Evolutionary conservation across 2,329 filamentous ascomycete species (phyloP), one percentile per base, ranked within the genome.

Genomic region (Pestalotiopsis sp.): DNA sequence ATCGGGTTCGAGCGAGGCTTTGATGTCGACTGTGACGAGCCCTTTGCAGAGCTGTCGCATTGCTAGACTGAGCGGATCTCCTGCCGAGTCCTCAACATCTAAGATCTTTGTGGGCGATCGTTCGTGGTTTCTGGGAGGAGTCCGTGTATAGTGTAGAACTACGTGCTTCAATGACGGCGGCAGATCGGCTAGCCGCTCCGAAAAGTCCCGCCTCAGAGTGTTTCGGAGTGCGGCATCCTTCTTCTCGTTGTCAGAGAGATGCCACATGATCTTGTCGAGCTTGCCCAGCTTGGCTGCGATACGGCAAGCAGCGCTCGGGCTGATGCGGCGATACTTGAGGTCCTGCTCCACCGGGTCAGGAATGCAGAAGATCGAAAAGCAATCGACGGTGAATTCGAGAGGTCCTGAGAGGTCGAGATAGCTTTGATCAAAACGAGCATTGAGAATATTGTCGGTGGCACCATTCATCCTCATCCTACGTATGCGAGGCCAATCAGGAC

Each of bases 181-280:
- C 38, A 64, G 39, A 64, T 23, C 36, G 36, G 36, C 14, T 14
- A 64, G 61, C 17, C 38, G 39, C 39, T 49, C 36, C 39, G 61
- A 17, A 41, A 64, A 41, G 5, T 64, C 61, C 39, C 25, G 61
- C n/a, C 61, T 2, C 31, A 49, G 23, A 49, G 36, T 9, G 4
- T 49, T 41, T 9, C 61, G 31, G 25, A 64, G 61, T 41, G 31
- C 2, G 14, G 45, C 9, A 7, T 64, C 61, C 61, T 49, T 41
- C 39, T 64, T 64, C 61, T 64, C 61, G 39, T 64, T 64, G 61
- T 64, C 61, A 49, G 61, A 64, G 20, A 64, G 38, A 64, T 64
- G 61, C 61, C 61, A 64, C 3, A 49, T 49, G 20, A 49, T 64
- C 31, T 41, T 41, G 20, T 64, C 20, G 17, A 64, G 61, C 61